Evolutionary conservation across 2,329 filamentous ascomycete species (phyloP).

Genomic region (Xylogone sp.): DNA sequence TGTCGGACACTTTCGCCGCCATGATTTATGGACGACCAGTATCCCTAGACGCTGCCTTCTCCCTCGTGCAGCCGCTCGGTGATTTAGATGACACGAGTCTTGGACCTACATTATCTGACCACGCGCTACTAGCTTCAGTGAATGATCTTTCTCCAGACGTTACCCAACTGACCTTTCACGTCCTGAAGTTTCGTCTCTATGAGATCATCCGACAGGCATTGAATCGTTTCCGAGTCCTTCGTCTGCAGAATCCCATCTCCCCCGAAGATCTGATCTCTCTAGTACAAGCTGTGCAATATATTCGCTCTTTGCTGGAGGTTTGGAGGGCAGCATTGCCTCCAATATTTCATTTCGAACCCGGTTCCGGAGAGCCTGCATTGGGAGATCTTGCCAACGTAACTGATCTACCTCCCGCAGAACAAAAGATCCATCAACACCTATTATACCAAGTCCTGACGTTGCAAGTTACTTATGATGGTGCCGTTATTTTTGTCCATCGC

Average conservation of each 20-base stretch:
- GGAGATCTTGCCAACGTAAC: neutral
- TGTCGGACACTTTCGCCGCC: constrained; percentile 26
- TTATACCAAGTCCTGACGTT: constrained; percentile 11
- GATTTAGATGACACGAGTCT: constrained; percentile 21
- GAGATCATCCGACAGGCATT: constrained; percentile 24
- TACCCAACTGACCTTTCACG: constrained; percentile 21
- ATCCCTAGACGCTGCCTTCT: constrained; percentile 24
- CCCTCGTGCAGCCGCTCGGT: constrained; percentile 18
- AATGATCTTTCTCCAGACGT: neutral
- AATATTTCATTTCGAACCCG: constrained; percentile 6
- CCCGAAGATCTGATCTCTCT: constrained; percentile 13
- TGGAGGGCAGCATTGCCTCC: constrained; percentile 11
- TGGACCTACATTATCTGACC: neutral
- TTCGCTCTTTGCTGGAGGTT: constrained; percentile 8
- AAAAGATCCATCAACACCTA: constrained; percentile 1
- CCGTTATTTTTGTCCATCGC: constrained; percentile 18
- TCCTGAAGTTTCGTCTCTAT: constrained; percentile 25
- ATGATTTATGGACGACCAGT: constrained; percentile 27
- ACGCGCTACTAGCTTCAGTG: neutral
- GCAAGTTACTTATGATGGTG: constrained; percentile 18
- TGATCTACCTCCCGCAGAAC: neutral
- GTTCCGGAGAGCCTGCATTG: constrained; percentile 1
- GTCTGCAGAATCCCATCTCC: constrained; percentile 14
- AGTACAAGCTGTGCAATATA: constrained; percentile 11
- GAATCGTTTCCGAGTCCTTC: constrained; percentile 23